Evolutionary conservation across 352 stramenopile species (phyloP).

Genomic region (Globisporangium ultimum): DNA sequence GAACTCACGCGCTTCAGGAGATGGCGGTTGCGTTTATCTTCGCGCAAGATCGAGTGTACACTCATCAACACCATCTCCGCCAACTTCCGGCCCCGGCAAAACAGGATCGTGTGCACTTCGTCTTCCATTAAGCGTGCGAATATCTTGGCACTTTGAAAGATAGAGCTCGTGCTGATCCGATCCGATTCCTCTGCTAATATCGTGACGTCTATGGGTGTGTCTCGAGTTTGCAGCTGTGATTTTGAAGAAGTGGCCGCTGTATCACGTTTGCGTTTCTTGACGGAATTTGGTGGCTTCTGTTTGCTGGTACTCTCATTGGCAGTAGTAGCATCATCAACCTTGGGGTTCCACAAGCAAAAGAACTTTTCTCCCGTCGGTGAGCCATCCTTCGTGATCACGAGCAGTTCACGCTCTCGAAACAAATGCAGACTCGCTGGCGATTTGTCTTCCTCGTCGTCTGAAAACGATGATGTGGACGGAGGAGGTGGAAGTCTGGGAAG

Average conservation of each 20-base stretch:
- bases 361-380: slow-evolving; percentile 89
- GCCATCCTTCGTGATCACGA: slow-evolving; percentile 87
- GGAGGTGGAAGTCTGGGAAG: slow-evolving; percentile 63
- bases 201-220: background rate
- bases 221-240: background rate
- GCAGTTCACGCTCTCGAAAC: slow-evolving; percentile 47
- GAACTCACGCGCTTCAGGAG: slow-evolving; percentile 82
- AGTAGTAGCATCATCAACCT: slow-evolving; percentile 32
- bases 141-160: slow-evolving; percentile 91
- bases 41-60: slow-evolving; percentile 62
- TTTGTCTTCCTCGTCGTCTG: background rate
- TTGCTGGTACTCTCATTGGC: background rate
- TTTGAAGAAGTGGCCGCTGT: background rate
- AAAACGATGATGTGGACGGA: background rate
- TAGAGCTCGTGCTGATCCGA: slow-evolving; percentile 39
- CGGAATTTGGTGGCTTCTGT: background rate
- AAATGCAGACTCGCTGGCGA: slow-evolving; percentile 52
- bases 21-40: slow-evolving; percentile 33
- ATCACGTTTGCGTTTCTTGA: slow-evolving; percentile 3
- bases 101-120: slow-evolving; percentile 92
- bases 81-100: slow-evolving; percentile 93
- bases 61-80: slow-evolving; percentile 91
- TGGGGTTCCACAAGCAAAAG: slow-evolving; percentile 96
- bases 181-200: background rate
- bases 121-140: slow-evolving; percentile 89